Evolutionary conservation across 345 rosid genomes (phyloP).

Genomic region (Clausena lansium): DNA sequence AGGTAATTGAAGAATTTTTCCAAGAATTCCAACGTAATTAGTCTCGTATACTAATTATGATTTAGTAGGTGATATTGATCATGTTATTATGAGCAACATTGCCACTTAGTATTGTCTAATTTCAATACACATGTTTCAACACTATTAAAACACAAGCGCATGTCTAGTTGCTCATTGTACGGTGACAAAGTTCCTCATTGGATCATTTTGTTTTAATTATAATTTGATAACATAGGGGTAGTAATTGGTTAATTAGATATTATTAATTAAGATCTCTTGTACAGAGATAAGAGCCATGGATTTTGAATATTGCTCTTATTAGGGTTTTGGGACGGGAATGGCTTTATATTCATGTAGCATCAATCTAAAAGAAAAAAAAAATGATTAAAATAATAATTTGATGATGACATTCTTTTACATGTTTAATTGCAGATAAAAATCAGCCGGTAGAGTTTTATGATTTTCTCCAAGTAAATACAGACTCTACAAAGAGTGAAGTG

Average conservation of each 20-base stretch:
- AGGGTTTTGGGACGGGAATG: background rate
- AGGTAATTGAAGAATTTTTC: slow-evolving; percentile 1
- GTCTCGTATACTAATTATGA: no score
- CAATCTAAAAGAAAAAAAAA: background rate
- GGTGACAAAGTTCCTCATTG: no score
- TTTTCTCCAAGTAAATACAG: slow-evolving; percentile 66
- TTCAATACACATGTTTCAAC: no score
- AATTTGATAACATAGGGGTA: no score
- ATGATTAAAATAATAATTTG: background rate
- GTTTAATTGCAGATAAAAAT: slow-evolving; percentile 27
- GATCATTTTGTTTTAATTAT: no score
- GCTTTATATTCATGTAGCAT: background rate
- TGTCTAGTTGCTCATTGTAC: no score
- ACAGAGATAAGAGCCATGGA: background rate
- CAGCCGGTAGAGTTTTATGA: slow-evolving; percentile 56
- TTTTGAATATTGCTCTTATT: background rate
- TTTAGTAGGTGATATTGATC: no score
- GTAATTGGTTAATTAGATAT: no score
- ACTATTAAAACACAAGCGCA: no score
- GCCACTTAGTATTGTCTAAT: no score
- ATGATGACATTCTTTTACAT: background rate
- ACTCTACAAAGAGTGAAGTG: slow-evolving; percentile 55
- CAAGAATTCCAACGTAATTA: background rate
- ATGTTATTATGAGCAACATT: no score
- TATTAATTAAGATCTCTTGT: no score